Conservation (phyloP, 1,139 yeast genomes). For the Yamadazyma taylorii region DNA sequence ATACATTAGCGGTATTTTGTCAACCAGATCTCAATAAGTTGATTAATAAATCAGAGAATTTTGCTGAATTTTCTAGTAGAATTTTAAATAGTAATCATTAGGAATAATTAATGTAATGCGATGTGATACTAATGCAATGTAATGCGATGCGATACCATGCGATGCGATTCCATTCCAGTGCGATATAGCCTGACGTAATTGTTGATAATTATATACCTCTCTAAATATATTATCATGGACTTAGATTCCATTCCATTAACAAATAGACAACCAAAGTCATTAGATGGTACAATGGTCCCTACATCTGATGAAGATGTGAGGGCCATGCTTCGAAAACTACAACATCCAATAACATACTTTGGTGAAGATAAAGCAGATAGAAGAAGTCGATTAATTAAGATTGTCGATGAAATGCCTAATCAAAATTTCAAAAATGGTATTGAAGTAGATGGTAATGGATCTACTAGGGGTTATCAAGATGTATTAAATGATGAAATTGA, state of each 20-base stretch:
- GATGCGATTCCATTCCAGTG: no score
- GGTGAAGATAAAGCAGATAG: constrained; percentile 66
- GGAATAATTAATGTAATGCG: no score
- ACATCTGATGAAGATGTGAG: constrained; percentile 65
- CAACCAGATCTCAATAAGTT: constrained; percentile 58
- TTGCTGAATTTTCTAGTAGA: constrained; percentile 49
- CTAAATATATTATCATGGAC: constrained; percentile 16
- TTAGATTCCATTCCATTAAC: constrained; percentile 23
- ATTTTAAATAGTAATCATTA: constrained; percentile 35
- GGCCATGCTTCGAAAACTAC: constrained; percentile 43
- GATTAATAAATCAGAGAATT: constrained; percentile 45
- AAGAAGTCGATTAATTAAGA: constrained; percentile 50
- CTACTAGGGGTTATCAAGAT: no score
- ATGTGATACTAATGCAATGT: no score
- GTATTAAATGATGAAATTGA: constrained; percentile 60
- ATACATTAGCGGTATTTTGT: constrained; percentile 64
- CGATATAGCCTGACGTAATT: no score
- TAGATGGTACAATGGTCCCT: constrained; percentile 38
- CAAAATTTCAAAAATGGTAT: constrained; percentile 16
- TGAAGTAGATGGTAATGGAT: constrained; percentile 23
- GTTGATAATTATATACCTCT: no score
- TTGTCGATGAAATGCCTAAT: constrained; percentile 21
- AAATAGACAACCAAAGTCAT: constrained; percentile 18
- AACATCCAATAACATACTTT: constrained; percentile 58
- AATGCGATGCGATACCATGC: no score